phyloP scores from a whole-genome alignment of 1,284 basidiomycete genomes.

The Melampsora abietis-canadensis region DNA sequence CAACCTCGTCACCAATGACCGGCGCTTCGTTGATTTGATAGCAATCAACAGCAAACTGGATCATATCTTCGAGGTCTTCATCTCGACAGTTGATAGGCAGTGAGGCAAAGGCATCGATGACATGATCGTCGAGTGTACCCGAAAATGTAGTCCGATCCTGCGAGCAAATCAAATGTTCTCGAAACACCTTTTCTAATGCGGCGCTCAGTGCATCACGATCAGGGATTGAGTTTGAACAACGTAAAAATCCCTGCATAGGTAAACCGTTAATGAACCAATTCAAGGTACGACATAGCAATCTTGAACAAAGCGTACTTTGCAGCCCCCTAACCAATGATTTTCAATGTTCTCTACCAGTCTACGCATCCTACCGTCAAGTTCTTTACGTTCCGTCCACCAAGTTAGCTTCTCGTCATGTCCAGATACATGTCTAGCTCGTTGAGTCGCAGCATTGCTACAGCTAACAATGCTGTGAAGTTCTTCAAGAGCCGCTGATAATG shows the following conservation, averaged over 20 bases:
- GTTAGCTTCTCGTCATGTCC: slow-evolving; percentile 55
- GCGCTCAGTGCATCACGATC: slow-evolving; percentile 18
- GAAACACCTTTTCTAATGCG: slow-evolving; percentile 29
- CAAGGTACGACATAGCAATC: background rate
- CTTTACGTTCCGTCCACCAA: slow-evolving; percentile 81
- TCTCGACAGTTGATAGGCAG: slow-evolving; percentile 76
- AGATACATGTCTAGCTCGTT: slow-evolving; percentile 68
- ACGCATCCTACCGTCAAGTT: slow-evolving; percentile 72
- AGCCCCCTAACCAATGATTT: slow-evolving; percentile 93
- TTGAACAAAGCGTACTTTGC: slow-evolving; percentile 66
- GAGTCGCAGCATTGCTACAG: slow-evolving; percentile 71
- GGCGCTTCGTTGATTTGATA: slow-evolving; percentile 88
- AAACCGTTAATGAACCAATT: background rate
- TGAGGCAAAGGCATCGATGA: slow-evolving; percentile 81
- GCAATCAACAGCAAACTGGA: slow-evolving; percentile 88
- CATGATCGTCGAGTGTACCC: slow-evolving; percentile 62
- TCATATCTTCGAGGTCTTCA: slow-evolving; percentile 90
- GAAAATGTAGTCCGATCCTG: slow-evolving; percentile 63
- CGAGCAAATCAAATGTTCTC: slow-evolving; percentile 57
- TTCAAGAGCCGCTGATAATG: slow-evolving; percentile 68
- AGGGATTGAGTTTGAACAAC: slow-evolving; percentile 20
- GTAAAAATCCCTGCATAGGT: slow-evolving; percentile 31
- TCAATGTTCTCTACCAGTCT: slow-evolving; percentile 80
- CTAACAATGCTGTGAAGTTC: slow-evolving; percentile 77
- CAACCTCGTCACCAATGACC: slow-evolving; percentile 85